Evolutionary conservation across 2,329 filamentous ascomycete species (phyloP), one percentile per base, ranked within the genome.

Genomic region (Immersiporthe knoxdaviesiana): DNA sequence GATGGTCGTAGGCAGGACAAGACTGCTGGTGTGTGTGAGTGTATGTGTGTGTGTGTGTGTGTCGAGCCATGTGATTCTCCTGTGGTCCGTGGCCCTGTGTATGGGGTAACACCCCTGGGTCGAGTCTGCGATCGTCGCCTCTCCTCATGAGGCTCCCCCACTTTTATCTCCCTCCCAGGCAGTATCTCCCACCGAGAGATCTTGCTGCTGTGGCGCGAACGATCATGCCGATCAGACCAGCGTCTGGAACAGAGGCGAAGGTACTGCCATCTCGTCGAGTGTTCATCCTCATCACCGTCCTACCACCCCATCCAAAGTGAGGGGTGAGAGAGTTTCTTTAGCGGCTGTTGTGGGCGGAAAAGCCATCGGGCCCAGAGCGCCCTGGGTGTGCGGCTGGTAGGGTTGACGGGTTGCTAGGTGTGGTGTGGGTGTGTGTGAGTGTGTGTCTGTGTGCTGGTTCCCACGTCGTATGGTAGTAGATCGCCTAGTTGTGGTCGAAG

Each of bases 71-170:
- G 30, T 10, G 37, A 8, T 62, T 30, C 5, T 18, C 37, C n/a
- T 4, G 21, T 54, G 52, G 14, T 62, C 27, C 35, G 35, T 12
- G 37, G 7, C 12, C 37, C 10, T 12, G 37, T 24, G 21, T 27
- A 62, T 44, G 39, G 24, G 39, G 60, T 50, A 63, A 27, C 41
- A 24, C 16, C 39, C 41, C 39, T 44, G 50, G 39, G 39, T 37
- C 24, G 27, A n/a, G 12, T 32, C 60, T 24, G 60, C 24, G 60
- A 63, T 63, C 60, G 39, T 50, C 60, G 60, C n/a, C 35, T 11
- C 30, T 54, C 52, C 24, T 30, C 52, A 1, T 54, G 4, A 30
- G 24, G 14, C n/a, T n/a, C n/a, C 24, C 24, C 21, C 16, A 30
- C 24, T n/a, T n/a, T 44, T 47, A 63, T 41, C 44, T 47, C 16